phyloP scores from a whole-genome alignment of 2,329 filamentous ascomycete species.

The Septoria linicola region DNA sequence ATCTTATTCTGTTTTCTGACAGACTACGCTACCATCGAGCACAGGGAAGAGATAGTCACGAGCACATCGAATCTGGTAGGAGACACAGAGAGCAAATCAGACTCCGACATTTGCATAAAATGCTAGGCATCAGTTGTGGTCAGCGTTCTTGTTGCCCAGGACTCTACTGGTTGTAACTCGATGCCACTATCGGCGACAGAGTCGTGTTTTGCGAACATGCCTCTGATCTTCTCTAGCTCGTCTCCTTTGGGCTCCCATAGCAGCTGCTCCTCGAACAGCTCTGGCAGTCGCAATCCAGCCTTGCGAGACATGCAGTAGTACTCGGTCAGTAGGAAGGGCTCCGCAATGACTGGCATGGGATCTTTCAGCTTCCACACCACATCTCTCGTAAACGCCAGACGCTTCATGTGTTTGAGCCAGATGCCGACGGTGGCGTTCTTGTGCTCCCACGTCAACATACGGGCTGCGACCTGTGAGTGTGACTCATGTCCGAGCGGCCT shows the following conservation, averaged over 20 bases:
- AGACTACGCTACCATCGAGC: too few relatives aligned
- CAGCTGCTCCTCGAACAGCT: conserved; percentile 21
- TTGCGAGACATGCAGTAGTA: conserved; percentile 29
- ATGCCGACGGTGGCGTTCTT: conserved; percentile 20
- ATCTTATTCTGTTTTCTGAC: too few relatives aligned
- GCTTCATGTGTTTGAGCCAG: conserved; percentile 33
- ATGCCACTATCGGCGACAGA: conserved; percentile 7
- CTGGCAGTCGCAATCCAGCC: conserved; percentile 15
- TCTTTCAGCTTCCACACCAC: conserved; percentile 34
- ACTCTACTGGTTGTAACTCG: background rate
- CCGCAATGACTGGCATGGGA: conserved; percentile 31
- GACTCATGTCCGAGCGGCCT: conserved; percentile 12
- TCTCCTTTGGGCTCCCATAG: conserved; percentile 18
- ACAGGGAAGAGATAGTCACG: too few relatives aligned
- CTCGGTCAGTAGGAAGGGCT: conserved; percentile 35
- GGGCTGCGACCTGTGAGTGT: conserved; percentile 20
- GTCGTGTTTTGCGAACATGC: conserved; percentile 8
- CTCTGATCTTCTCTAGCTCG: conserved; percentile 12
- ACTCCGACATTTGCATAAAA: too few relatives aligned
- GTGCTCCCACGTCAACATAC: conserved; percentile 35
- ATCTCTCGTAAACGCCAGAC: conserved; percentile 34
- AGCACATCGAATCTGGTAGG: too few relatives aligned
- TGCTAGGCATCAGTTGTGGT: background rate
- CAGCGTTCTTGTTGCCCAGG: background rate
- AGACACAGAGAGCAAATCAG: too few relatives aligned